Percentiles rank a stretch among this genome's conserved stretches.
Evolutionary conservation across 2,329 filamentous ascomycete species (phyloP).

Genomic region (Fusarium globosum): DNA sequence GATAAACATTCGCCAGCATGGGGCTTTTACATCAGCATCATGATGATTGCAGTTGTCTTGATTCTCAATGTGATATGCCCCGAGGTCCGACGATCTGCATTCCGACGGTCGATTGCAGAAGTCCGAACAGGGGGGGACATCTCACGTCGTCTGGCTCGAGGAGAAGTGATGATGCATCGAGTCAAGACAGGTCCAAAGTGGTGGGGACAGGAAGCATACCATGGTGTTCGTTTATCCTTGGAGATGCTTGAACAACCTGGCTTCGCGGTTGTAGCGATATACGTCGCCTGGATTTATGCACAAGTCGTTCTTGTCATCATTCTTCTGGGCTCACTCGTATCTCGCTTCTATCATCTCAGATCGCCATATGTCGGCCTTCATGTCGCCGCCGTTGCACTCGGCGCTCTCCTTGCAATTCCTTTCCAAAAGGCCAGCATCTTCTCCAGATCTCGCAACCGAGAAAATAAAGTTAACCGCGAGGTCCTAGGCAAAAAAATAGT

Average conservation of each 20-base stretch:
- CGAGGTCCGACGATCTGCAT: conserved; percentile 76
- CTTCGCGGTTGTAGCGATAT: conserved; percentile 77
- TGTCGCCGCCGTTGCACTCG: conserved; percentile 73
- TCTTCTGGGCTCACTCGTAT: conserved; percentile 77
- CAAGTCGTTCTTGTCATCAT: conserved; percentile 79
- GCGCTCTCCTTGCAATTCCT: conserved; percentile 76
- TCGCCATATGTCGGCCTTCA: conserved; percentile 75
- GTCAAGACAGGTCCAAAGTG: conserved; percentile 76
- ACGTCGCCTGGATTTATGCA: conserved; percentile 82
- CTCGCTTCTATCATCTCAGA: conserved; percentile 72
- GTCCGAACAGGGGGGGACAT: conserved; percentile 65
- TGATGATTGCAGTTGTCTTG: conserved; percentile 72
- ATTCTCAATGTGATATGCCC: conserved; percentile 77
- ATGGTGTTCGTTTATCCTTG: conserved; percentile 72
- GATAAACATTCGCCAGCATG: conserved; percentile 72
- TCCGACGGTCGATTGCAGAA: conserved; percentile 74
- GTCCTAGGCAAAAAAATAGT: conserved; percentile 72
- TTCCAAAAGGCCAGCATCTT: conserved; percentile 78
- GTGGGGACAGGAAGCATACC: conserved; percentile 82
- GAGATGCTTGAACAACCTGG: conserved; percentile 81
- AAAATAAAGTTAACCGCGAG: conserved; percentile 72
- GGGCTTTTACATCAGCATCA: conserved; percentile 81
- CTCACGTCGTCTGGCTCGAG: conserved; percentile 71
- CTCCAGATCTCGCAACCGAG: conserved; percentile 70
- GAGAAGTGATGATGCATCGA: conserved; percentile 82